Base-by-base conservation (phyloP, 2,329 filamentous ascomycete species). In the Epichloe scottii region DNA sequence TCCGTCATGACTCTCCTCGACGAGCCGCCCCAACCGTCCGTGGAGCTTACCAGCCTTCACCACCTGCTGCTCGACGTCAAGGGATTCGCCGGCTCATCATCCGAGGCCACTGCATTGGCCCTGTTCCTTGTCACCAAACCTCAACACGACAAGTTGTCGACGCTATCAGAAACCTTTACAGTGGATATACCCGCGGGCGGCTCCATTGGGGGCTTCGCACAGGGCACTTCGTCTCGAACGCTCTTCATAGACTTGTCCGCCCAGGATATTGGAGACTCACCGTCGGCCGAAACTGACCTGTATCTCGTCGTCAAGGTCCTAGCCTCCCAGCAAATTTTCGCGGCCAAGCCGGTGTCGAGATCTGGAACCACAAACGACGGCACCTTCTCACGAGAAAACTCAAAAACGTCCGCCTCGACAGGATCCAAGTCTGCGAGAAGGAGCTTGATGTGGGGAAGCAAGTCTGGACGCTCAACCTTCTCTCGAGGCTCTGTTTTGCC, bases 1-100 rank as follows among this genome's bases (percentile, higher is more conserved):
- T 94, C 93, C 4, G 81, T 90, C 63, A 98, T 98, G 93, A 95
- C 89, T 66, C 77, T 97, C 60, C 74, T 98, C 44, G 85, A 95
- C 52, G 85, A 87, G 58, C 81, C 84, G n/a, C 90, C 89, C 0
- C 78, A 79, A 19, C 74, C 79, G 4, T 72, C 79, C 10, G 68
- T 79, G 15, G 89, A 89, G 58, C 76, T 84, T 47, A 82, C 80
- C 1, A 75, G 87, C 37, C 71, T 95, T 49, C 87, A 95, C 63
- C 85, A 97, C 59, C 68, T 94, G 5, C 74, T 95, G 53, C 78
- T 96, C 33, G 89, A 95, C 59, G 77, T 97, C 54, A 90, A 86
- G 60, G 84, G 85, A 8, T 85, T 96, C 55, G 82, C 85, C 1
- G 88, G 88, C 14, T 80, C 85, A 35, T 82, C 85, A 0, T 79